Evolutionary conservation across 225 moss, liverwort and hornwort species (phyloP), one percentile per base, ranked within the genome.

Genomic region (Lunularia cruciata): DNA sequence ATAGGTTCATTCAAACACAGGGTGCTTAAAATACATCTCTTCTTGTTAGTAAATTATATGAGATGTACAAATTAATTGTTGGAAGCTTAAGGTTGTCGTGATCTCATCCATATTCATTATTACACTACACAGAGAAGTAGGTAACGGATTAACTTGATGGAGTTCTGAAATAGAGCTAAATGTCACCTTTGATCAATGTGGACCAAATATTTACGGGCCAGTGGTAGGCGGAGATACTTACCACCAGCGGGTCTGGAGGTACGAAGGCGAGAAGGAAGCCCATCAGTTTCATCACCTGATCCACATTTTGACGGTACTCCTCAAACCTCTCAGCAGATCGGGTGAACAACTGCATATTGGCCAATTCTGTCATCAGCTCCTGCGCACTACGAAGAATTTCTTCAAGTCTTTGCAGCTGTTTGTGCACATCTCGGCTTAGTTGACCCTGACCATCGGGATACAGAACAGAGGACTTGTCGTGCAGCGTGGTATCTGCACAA

Each of bases 331-430:
- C 63, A 15, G 27, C 0, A 28, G 63, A 43, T 45, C 46, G 6
- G 6, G 46, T 64, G 30, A 64, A 64, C 1, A 64, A 4, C 28
- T 40, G 15, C 18, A 46, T 43, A 14, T 64, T 46, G 0, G 63
- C 63, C 46, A 64, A 18, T 3, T 64, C 63, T 15, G 45, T 46
- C 63, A 64, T 2, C 63, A 64, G 45, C 63, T 46, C 63, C 18
- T 64, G 63, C 14, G 63, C 63, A 64, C 45, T 45, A 19, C 63
- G 63, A 30, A 64, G 63, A 31, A 46, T 43, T 43, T 64, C 63
- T 42, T 64, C 63, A 6, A 64, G 30, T 6, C 46, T 11, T 8
- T 64, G 63, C 46, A 64, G 25, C 26, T 64, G 26, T 30, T 64
- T 64, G 45, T 45, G 63, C 45, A 46, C 3, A 31, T 9, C 15